These are phyloP conservation scores for Salinomyces thailandicus DNA, from an alignment of 2,329 filamentous ascomycete genomes.

Conservation along the genomic window DNA sequence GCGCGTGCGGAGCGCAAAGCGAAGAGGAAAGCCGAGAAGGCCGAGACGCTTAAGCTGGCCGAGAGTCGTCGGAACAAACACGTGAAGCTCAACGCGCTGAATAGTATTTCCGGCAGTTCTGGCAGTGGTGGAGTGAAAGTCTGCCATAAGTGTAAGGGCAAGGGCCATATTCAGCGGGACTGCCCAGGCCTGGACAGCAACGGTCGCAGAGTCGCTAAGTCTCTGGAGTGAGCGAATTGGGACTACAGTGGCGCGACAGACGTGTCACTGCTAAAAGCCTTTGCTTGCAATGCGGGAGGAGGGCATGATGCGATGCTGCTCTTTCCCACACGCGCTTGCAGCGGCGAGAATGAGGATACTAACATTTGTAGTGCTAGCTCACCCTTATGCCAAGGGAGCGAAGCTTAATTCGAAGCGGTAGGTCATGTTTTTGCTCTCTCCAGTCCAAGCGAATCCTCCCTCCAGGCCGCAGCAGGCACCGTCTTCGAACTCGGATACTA, in stretches of 20 bases:
- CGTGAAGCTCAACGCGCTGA: constrained; percentile 50
- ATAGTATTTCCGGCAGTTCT: constrained; percentile 42
- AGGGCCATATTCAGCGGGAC: constrained; percentile 49
- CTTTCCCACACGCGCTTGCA: too few species aligned
- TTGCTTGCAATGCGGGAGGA: too few species aligned
- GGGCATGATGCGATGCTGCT: too few species aligned
- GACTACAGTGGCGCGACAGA: too few species aligned
- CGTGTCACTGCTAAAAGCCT: too few species aligned
- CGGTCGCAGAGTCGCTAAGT: not conserved
- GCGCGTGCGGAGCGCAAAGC: constrained; percentile 34
- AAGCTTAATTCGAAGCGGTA: too few species aligned
- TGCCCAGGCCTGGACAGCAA: constrained; percentile 34
- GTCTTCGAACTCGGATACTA: constrained; percentile 1
- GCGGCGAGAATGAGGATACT: too few species aligned
- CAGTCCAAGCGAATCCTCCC: too few species aligned
- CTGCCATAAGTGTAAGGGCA: constrained; percentile 53
- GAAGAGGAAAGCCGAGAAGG: constrained; percentile 40
- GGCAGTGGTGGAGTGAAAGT: constrained; percentile 26
- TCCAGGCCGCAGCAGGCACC: not conserved
- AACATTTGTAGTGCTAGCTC: too few species aligned
- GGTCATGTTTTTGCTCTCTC: too few species aligned
- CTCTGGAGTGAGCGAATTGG: too few species aligned
- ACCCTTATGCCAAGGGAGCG: too few species aligned
- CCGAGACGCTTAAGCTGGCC: constrained; percentile 42
- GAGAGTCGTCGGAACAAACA: constrained; percentile 55